phyloP scores from a whole-genome alignment of 495 filamentous ascomycete species.

The Letharia lupina region DNA sequence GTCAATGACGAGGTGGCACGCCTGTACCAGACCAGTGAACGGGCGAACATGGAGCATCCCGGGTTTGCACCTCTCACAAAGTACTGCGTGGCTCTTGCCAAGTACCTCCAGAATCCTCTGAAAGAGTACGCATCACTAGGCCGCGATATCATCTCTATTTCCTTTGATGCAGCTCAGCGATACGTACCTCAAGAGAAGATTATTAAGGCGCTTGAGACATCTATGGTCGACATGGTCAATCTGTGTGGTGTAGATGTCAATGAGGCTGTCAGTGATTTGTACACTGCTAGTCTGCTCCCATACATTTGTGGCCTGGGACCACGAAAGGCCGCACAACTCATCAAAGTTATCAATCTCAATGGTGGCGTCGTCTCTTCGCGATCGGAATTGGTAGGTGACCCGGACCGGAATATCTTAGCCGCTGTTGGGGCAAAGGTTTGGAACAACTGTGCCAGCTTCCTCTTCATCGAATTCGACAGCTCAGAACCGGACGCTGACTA shows the following conservation, averaged over 20 bases:
- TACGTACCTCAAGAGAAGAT: constrained; percentile 81
- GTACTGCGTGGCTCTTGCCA: constrained; percentile 82
- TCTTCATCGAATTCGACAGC: constrained; percentile 78
- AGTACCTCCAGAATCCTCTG: constrained; percentile 88
- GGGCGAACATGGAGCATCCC: constrained; percentile 75
- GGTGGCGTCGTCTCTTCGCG: constrained; percentile 75
- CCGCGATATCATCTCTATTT: constrained; percentile 74
- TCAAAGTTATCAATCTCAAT: constrained; percentile 85
- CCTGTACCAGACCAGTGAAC: constrained; percentile 81
- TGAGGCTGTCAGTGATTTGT: constrained; percentile 69
- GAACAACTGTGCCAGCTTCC: constrained; percentile 93
- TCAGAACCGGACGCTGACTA: constrained; percentile 75
- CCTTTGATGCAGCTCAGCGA: constrained; percentile 83
- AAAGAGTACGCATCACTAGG: constrained; percentile 91
- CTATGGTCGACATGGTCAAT: constrained; percentile 97
- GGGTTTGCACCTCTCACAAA: constrained; percentile 62
- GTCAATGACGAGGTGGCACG: constrained; percentile 95
- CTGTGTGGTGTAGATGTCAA: constrained; percentile 91
- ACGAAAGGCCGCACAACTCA: constrained; percentile 74
- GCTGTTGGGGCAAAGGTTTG: constrained; percentile 86
- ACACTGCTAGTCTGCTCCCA: constrained; percentile 78
- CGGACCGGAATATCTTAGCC: constrained; percentile 61
- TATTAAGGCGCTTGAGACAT: constrained; percentile 75
- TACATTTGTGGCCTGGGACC: constrained; percentile 92
- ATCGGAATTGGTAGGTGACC: constrained; percentile 78